phyloP scores from a whole-genome alignment of 2,329 filamentous ascomycete genomes.

The Penicillium sp. region DNA sequence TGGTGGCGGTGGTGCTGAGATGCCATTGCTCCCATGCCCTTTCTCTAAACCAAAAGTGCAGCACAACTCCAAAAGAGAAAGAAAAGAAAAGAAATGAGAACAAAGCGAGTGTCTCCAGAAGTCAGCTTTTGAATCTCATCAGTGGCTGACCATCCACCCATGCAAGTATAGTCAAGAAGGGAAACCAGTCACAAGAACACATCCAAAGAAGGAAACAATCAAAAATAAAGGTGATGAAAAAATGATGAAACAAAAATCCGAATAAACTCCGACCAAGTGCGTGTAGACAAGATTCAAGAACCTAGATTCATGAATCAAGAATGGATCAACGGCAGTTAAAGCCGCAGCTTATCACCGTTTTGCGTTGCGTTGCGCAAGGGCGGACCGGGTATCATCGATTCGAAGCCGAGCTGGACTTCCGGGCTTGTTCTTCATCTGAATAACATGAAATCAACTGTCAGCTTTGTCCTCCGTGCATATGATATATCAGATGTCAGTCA shows the following conservation, averaged over 20 bases:
- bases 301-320: not conserved
- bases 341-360: not conserved
- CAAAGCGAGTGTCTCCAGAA: not conserved
- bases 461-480: constrained; percentile 15
- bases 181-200: constrained; percentile 12
- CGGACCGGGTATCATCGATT: constrained; percentile 4
- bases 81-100: not conserved
- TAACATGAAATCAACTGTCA: constrained; percentile 13
- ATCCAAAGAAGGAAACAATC: not conserved
- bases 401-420: constrained; percentile 15
- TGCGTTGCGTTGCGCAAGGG: constrained; percentile 10
- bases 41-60: not conserved
- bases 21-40: constrained; percentile 9
- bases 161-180: constrained; percentile 13
- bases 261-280: constrained; percentile 7
- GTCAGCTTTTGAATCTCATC: not conserved
- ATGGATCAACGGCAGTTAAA: constrained; percentile 7
- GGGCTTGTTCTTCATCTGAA: constrained; percentile 25
- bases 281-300: not conserved
- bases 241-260: not conserved
- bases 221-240: not conserved
- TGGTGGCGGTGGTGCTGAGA: constrained; percentile 11
- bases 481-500: constrained; percentile 19
- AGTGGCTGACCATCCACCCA: not conserved
- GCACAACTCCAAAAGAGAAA: constrained; percentile 4